Evolutionary conservation across 768 basidiomycete genomes (phyloP).

Genomic region (Cyclocybe cylindracea): DNA sequence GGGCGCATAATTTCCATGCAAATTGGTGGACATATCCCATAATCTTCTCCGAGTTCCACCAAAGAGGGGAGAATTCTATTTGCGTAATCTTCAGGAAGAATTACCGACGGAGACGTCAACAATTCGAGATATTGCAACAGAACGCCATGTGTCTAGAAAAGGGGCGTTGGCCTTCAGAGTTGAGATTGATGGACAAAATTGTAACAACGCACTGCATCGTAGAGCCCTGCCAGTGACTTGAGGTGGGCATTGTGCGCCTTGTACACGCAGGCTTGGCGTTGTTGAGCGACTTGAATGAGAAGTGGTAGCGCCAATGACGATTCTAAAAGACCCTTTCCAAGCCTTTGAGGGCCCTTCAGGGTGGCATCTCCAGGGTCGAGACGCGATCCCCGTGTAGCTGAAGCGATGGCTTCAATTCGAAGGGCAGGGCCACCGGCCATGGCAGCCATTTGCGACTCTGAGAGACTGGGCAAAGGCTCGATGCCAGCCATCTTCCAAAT

Average conservation of each 20-base stretch:
- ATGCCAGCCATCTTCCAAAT: conserved; percentile 97
- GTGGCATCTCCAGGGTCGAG: conserved; percentile 65
- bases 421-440: conserved; percentile 91
- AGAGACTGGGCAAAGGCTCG: conserved; percentile 85
- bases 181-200: conserved; percentile 2
- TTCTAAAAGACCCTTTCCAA: conserved; percentile 67
- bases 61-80: conserved; percentile 75
- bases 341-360: conserved; percentile 65
- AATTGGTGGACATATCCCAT: conserved; percentile 81
- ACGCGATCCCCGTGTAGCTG: conserved; percentile 70
- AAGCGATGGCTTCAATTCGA: conserved; percentile 87
- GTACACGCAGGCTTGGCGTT: conserved; percentile 83
- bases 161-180: conserved; percentile 16
- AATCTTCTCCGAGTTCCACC: conserved; percentile 68
- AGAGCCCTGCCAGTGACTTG: conserved; percentile 85
- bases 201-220: conserved; percentile 74
- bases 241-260: conserved; percentile 73
- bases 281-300: conserved; percentile 89
- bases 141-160: conserved; percentile 80
- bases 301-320: conserved; percentile 82
- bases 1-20: conserved; percentile 96
- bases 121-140: conserved; percentile 92
- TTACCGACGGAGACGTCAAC: conserved; percentile 68
- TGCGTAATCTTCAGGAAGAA: conserved; percentile 73
- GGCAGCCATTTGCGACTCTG: conserved; percentile 83